A percentile compares a stretch with the other conserved stretches of the same genome.
These are phyloP conservation scores for Pythium rhizo-oryzae DNA, from an alignment of 352 stramenopile species.

Conservation along the genomic window DNA sequence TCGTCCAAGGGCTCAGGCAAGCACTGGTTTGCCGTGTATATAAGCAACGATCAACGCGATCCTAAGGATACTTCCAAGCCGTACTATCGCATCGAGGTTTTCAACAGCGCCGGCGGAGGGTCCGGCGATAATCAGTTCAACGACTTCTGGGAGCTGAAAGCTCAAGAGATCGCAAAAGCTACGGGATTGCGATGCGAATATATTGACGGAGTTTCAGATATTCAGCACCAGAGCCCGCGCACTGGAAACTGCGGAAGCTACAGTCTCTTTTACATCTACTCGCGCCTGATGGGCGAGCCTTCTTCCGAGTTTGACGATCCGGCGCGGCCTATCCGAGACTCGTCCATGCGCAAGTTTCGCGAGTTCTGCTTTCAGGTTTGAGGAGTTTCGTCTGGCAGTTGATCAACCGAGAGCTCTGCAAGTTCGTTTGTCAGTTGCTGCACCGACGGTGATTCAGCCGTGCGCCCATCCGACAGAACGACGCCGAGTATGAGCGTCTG, in stretches of 20 bases:
- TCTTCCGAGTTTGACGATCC: too few relatives aligned
- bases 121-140: background rate
- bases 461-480: too few relatives aligned
- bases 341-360: too few relatives aligned
- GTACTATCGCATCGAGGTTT: background rate
- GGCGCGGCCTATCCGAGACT: too few relatives aligned
- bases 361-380: too few relatives aligned
- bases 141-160: background rate
- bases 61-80: slow-evolving; percentile 1
- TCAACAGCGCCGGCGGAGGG: background rate
- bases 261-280: slow-evolving; percentile 8
- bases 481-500: too few relatives aligned
- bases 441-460: too few relatives aligned
- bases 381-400: too few relatives aligned
- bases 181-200: background rate
- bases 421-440: too few relatives aligned
- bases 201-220: background rate
- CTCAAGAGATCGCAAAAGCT: background rate
- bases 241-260: slow-evolving; percentile 5
- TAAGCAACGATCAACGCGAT: background rate
- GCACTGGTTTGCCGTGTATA: slow-evolving; percentile 2
- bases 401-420: too few relatives aligned
- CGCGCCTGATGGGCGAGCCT: too few relatives aligned
- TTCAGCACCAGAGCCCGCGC: slow-evolving; percentile 2
- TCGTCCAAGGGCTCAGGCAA: background rate